A percentile compares a stretch with the other conserved stretches of the same genome.
Conservation (phyloP, 306 rosid species). For the Sphenostylis stenocarpa region DNA sequence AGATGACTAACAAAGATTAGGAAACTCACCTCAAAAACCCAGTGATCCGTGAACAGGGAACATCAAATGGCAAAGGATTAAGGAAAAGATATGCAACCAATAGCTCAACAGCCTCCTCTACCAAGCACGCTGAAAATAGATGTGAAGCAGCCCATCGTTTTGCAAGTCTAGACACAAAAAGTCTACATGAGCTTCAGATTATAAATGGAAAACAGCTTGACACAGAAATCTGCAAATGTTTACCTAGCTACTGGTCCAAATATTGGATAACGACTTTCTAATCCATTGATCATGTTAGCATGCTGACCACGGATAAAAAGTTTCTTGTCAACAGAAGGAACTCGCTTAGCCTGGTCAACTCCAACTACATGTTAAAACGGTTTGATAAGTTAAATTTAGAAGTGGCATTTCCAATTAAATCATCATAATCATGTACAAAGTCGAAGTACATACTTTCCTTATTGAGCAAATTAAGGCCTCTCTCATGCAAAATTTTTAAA, state of each 20-base stretch:
- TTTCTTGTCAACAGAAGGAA: constrained; percentile 61
- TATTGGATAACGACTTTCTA: constrained; percentile 70
- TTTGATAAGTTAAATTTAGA: constrained; percentile 33
- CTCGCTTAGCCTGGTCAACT: constrained; percentile 54
- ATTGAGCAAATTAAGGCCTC: constrained; percentile 75
- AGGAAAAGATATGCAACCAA: constrained; percentile 84
- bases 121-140: constrained; percentile 88
- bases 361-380: constrained; percentile 53
- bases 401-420: constrained; percentile 22
- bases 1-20: constrained; percentile 24
- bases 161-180: constrained; percentile 73
- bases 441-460: constrained; percentile 56
- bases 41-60: constrained; percentile 80
- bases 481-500: constrained; percentile 92
- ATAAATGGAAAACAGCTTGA: constrained; percentile 8
- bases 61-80: constrained; percentile 76
- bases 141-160: constrained; percentile 94
- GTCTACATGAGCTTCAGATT: constrained; percentile 31
- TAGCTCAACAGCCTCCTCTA: constrained; percentile 85
- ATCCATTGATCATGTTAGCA: constrained; percentile 87
- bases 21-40: constrained; percentile 81
- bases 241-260: constrained; percentile 88
- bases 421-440: constrained; percentile 21
- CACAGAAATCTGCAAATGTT: constrained; percentile 29
- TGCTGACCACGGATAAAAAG: constrained; percentile 80